Evolutionary conservation across 768 basidiomycete genomes (phyloP), one percentile per base, ranked within the genome.

Genomic region (Hygrophorus russula): DNA sequence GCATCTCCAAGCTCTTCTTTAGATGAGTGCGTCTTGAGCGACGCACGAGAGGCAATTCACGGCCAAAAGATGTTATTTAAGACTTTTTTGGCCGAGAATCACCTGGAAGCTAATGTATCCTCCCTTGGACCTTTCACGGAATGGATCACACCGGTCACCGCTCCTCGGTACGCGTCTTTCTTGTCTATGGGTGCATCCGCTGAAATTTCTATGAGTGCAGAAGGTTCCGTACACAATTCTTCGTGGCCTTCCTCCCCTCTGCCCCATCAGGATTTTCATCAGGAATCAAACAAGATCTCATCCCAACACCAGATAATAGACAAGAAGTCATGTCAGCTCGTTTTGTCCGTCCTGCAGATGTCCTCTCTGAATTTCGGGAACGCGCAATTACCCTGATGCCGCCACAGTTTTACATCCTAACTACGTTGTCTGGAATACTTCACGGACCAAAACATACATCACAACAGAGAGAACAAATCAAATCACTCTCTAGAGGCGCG

Each of bases 181-280:
- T 36, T 8, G 35, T 24, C 15, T 2, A 17, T 5, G 4, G n/a
- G n/a, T 11, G 6, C 6, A 36, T 7, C 11, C 9, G 20, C 39
- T 31, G n/a, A 39, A 33, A 4, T 11, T 32, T n/a, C 27, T 12
- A n/a, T 39, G 28, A 31, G n/a, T 27, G 3, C 50, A 83, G 82
- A 42, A 79, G 83, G 5, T 86, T 84, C 58, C 73, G 76, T 50
- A 76, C 83, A 3, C 74, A 74, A 42, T 86, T 86, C 59, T 86
- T 67, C 59, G 68, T 84, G 37, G 61, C 69, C 2, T 85, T 84
- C 56, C 69, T 85, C 15, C 62, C 70, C 12, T 52, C 59, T 6
- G 52, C 65, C 12, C 57, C 65, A 6, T 59, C 70, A 2, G 71
- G 68, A 15, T 74, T 78, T 51, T 69, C 73, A 1, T 68, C 69